Conservation (phyloP, 2,329 filamentous ascomycete genomes). For the Claviceps sp. region DNA sequence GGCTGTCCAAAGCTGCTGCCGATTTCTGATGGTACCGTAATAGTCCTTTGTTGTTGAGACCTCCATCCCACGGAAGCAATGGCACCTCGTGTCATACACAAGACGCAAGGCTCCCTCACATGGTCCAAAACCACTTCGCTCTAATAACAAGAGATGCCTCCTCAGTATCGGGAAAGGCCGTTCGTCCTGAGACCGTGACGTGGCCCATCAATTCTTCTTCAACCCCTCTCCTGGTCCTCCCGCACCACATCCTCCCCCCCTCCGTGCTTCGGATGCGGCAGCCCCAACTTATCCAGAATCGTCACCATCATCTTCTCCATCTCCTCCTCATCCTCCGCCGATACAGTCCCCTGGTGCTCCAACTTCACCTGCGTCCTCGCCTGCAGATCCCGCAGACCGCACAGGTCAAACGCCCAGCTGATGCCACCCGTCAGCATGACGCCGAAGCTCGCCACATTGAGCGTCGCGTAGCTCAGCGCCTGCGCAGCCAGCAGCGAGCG, state of each 20-base stretch:
- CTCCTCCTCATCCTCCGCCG: constrained; percentile 41
- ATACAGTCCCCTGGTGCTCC: constrained; percentile 20
- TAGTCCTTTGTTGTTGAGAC: no score
- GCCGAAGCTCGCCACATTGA: constrained; percentile 67
- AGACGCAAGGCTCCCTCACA: no score
- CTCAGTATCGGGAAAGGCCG: no score
- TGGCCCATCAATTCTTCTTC: background rate
- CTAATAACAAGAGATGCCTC: no score
- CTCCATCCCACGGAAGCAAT: no score
- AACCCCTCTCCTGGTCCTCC: background rate
- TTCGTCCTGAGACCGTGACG: no score
- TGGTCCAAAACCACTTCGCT: no score
- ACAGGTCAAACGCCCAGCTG: constrained; percentile 67
- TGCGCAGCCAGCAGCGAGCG: constrained; percentile 56
- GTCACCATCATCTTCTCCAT: constrained; percentile 49
- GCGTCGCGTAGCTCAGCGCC: constrained; percentile 72
- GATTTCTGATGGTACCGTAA: no score
- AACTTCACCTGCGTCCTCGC: constrained; percentile 30
- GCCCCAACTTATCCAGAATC: constrained; percentile 38
- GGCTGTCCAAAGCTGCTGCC: no score
- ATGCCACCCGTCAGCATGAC: constrained; percentile 63
- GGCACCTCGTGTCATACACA: no score
- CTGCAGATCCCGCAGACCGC: constrained; percentile 51
- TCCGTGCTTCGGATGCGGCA: constrained; percentile 11
- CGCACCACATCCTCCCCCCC: background rate